A percentile compares a stretch with the other conserved stretches of the same genome.
These are phyloP conservation scores for Geotrichum macrosporum DNA, from an alignment of 1,139 yeast species.

Conservation along the genomic window DNA sequence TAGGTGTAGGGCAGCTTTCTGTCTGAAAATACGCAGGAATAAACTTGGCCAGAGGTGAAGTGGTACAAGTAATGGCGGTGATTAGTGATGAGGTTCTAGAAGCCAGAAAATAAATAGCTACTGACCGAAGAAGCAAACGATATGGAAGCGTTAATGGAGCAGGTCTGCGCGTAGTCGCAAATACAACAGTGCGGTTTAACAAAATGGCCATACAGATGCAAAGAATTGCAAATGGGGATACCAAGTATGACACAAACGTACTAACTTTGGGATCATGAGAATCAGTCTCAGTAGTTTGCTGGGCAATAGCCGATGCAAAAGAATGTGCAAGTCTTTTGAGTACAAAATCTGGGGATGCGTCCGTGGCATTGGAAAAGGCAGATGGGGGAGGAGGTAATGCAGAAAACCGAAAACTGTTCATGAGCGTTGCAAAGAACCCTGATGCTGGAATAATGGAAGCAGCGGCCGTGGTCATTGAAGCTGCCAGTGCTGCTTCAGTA, in stretches of 20 bases:
- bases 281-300: slow-evolving; percentile 29
- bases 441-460: slow-evolving; percentile 12
- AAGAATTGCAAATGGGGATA: slow-evolving; percentile 48
- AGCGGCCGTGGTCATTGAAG: background rate
- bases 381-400: slow-evolving; percentile 1
- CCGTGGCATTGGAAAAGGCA: slow-evolving; percentile 5
- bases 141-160: slow-evolving; percentile 33
- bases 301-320: slow-evolving; percentile 26
- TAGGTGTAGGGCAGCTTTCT: slow-evolving; percentile 23
- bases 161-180: slow-evolving; percentile 56
- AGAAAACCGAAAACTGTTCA: slow-evolving; percentile 10
- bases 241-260: slow-evolving; percentile 37
- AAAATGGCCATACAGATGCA: slow-evolving; percentile 63
- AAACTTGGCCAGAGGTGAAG: slow-evolving; percentile 26
- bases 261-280: slow-evolving; percentile 29
- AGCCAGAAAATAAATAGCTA: slow-evolving; percentile 40
- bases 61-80: slow-evolving; percentile 40
- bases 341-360: slow-evolving; percentile 22
- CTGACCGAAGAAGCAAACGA: slow-evolving; percentile 39
- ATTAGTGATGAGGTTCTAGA: slow-evolving; percentile 41
- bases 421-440: slow-evolving; percentile 16
- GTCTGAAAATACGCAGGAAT: slow-evolving; percentile 25
- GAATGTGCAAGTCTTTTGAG: slow-evolving; percentile 25
- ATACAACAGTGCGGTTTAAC: slow-evolving; percentile 59
- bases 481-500: background rate